Conservation (phyloP, 1,284 basidiomycete species). For the Ganoderma leucocontextum region DNA sequence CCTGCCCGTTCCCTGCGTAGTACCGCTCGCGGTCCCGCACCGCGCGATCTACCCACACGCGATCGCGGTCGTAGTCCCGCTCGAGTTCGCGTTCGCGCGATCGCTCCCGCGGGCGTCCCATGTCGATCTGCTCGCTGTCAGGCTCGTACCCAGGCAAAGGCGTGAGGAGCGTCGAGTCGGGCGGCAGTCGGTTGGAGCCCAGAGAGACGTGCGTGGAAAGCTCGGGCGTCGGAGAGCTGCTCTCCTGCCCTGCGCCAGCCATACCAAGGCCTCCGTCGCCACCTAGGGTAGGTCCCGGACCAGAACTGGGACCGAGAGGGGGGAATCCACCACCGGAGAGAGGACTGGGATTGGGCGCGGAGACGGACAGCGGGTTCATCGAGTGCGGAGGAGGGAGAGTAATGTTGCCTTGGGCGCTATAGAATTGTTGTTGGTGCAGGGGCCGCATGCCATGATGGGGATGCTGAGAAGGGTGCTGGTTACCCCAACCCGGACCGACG, state of each 20-base stretch:
- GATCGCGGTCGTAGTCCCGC: conserved; percentile 13
- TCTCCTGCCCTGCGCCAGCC: conserved; percentile 18
- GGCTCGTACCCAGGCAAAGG: conserved; percentile 55
- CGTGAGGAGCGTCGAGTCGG: conserved; percentile 59
- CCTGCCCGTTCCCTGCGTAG: conserved; percentile 22
- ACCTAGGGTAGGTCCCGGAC: conserved; percentile 13
- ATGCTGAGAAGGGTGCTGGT: conserved; percentile 19
- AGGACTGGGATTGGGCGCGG: conserved; percentile 31
- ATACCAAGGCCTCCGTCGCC: conserved; percentile 17
- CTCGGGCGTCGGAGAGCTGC: conserved; percentile 31
- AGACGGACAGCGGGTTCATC: conserved; percentile 24
- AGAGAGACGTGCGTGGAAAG: conserved; percentile 38
- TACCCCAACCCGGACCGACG: conserved; percentile 21
- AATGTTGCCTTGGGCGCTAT: conserved; percentile 22
- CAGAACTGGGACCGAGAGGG: conserved; percentile 23
- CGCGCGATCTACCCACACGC: conserved; percentile 14
- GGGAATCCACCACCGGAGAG: conserved; percentile 29
- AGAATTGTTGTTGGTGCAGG: conserved; percentile 33
- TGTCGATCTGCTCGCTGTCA: conserved; percentile 29
- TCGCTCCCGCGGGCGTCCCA: conserved; percentile 12
- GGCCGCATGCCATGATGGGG: conserved; percentile 26
- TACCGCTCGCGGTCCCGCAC: conserved; percentile 26
- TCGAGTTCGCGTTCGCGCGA: conserved; percentile 20
- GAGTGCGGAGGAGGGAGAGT: conserved; percentile 31
- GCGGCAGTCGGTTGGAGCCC: conserved; percentile 48